A percentile compares a stretch with the other conserved stretches of the same genome.
phyloP scores from a whole-genome alignment of 257 asterid genomes.

The Leonotis leonurus region DNA sequence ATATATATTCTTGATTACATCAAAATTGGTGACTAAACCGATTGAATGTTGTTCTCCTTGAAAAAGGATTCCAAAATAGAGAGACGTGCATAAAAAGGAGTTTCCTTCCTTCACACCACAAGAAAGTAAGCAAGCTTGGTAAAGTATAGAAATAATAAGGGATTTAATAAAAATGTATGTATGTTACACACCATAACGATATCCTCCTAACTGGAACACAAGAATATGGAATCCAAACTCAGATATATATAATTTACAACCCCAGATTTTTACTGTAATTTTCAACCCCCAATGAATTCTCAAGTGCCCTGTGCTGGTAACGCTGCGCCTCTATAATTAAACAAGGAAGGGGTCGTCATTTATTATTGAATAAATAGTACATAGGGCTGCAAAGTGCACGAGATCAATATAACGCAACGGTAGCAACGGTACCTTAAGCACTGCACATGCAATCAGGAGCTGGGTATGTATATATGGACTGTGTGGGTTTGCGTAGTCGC shows the following conservation, averaged over 20 bases:
- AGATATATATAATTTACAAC: constrained; percentile 3
- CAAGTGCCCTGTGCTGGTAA: too few species aligned
- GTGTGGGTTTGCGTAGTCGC: constrained; percentile 58
- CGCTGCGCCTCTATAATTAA: constrained; percentile 16
- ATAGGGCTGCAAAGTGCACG: background rate
- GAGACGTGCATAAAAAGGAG: too few species aligned
- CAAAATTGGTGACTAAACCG: too few species aligned
- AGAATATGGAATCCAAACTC: constrained; percentile 12
- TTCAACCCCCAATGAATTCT: constrained; percentile 10
- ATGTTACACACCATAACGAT: constrained; percentile 12
- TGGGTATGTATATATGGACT: constrained; percentile 83
- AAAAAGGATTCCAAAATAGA: too few species aligned
- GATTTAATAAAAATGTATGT: background rate
- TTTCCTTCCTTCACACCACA: too few species aligned
- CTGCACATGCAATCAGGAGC: constrained; percentile 96
- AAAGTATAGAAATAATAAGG: background rate
- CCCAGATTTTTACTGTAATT: constrained; percentile 16
- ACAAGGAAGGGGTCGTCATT: constrained; percentile 12
- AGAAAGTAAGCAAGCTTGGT: too few species aligned
- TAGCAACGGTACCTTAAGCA: constrained; percentile 23
- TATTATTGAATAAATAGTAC: constrained; percentile 24
- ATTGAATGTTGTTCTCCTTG: too few species aligned
- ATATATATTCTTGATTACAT: too few species aligned
- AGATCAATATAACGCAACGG: too few species aligned
- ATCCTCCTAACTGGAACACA: constrained; percentile 18